Percentiles rank a stretch among this genome's conserved stretches.
Evolutionary conservation across 108 stramenopile genomes (phyloP).

Genomic region (Nannochloropsis gaditana): DNA sequence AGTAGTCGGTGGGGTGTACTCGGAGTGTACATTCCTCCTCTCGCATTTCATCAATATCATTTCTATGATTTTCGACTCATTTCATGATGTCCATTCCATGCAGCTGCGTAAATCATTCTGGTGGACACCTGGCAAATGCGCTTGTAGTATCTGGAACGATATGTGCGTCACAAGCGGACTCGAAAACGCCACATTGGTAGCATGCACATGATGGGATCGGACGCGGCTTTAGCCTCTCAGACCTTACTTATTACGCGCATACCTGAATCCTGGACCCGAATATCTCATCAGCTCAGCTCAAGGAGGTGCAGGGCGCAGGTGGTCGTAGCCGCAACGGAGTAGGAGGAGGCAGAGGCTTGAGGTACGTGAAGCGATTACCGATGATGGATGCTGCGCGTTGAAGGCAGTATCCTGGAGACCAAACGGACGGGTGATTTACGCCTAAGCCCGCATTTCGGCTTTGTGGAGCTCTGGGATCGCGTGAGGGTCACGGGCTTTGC

Average conservation of each 20-base stretch:
- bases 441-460: background rate
- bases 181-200: background rate
- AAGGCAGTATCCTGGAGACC: background rate
- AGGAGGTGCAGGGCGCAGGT: background rate
- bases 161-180: background rate
- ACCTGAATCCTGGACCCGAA: too few relatives aligned
- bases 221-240: background rate
- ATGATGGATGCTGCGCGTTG: background rate
- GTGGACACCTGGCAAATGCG: background rate
- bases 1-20: too few relatives aligned
- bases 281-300: too few relatives aligned
- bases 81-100: background rate
- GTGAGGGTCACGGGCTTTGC: slow-evolving; percentile 9
- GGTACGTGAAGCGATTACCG: background rate
- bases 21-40: too few relatives aligned
- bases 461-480: background rate
- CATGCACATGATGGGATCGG: background rate
- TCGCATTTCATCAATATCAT: too few relatives aligned
- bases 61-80: too few relatives aligned
- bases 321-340: background rate
- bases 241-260: background rate
- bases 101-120: background rate
- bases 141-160: background rate
- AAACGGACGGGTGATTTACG: background rate
- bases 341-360: background rate